These are phyloP conservation scores for Blepharisma japonicum DNA, from an alignment of 73 alveolate species.

Conservation along the genomic window DNA sequence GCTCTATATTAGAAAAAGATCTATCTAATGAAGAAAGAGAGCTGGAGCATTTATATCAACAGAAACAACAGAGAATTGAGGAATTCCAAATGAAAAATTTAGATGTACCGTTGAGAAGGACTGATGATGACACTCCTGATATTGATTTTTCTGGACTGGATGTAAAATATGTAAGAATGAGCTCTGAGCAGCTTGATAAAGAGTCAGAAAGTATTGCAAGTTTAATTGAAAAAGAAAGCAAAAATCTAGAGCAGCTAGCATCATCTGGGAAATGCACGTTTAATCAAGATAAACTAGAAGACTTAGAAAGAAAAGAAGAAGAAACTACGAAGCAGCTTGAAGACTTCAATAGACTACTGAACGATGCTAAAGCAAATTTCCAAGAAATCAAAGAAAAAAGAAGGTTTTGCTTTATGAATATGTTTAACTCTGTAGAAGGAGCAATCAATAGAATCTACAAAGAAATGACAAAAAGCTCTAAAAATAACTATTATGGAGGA, in stretches of 20 bases:
- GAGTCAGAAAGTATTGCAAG: conserved; percentile 40
- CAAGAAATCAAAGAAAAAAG: conserved; percentile 65
- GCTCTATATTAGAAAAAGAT: conserved; percentile 49
- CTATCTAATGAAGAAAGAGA: conserved; percentile 57
- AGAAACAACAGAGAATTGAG: conserved; percentile 49
- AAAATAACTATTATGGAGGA: conserved; percentile 70
- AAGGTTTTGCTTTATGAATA: conserved; percentile 53
- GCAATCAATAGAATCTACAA: conserved; percentile 56
- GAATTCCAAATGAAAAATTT: conserved; percentile 60
- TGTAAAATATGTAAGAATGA: conserved; percentile 15
- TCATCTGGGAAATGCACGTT: conserved; percentile 63
- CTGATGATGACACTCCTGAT: conserved; percentile 35
- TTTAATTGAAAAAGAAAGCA: conserved; percentile 52
- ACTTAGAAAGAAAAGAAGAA: conserved; percentile 62
- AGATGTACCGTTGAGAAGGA: conserved; percentile 45
- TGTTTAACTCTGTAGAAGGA: conserved; percentile 70
- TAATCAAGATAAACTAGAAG: conserved; percentile 68
- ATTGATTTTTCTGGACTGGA: conserved; percentile 53
- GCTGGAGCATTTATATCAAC: conserved; percentile 44
- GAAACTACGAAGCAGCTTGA: conserved; percentile 62
- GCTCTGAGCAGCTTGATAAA: conserved; percentile 31
- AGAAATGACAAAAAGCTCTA: conserved; percentile 68
- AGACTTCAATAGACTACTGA: conserved; percentile 49
- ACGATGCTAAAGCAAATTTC: conserved; percentile 52
- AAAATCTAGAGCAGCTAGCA: conserved; percentile 54